Conservation (phyloP, 495 filamentous ascomycete species). For the Neurospora sp. region DNA sequence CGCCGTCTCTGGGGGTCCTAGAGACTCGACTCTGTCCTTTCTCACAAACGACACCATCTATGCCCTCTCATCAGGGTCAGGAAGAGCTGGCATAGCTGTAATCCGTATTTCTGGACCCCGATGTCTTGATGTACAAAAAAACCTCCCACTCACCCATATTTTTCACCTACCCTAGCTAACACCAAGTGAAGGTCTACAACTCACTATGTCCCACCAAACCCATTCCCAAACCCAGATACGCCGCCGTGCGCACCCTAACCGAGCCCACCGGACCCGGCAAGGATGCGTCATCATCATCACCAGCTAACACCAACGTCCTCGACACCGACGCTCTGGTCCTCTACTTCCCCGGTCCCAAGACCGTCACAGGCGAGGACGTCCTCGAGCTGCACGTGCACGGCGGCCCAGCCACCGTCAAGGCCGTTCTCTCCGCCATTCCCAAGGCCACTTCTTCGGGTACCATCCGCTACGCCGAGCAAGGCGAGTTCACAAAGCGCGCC, state of each 20-base stretch:
- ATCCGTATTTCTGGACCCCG: conserved; percentile 78
- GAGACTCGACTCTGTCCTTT: not conserved
- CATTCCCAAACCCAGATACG: conserved; percentile 63
- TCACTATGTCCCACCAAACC: conserved; percentile 57
- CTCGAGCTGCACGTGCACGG: conserved; percentile 92
- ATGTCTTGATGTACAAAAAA: conserved; percentile 50
- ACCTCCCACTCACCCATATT: not conserved
- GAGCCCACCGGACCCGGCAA: conserved; percentile 38
- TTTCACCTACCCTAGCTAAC: not conserved
- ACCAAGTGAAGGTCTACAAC: conserved; percentile 56
- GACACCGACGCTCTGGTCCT: conserved; percentile 77
- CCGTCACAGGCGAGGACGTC: conserved; percentile 85
- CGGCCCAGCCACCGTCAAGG: conserved; percentile 77
- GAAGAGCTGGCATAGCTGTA: conserved; percentile 83
- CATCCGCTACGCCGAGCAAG: conserved; percentile 89
- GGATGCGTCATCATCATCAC: conserved; percentile 2
- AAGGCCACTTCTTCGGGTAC: conserved; percentile 9
- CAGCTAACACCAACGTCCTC: conserved; percentile 39
- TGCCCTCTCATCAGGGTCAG: conserved; percentile 79
- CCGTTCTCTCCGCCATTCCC: conserved; percentile 70
- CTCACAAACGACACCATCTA: conserved; percentile 64
- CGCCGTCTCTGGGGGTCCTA: not conserved
- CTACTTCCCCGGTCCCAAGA: conserved; percentile 76
- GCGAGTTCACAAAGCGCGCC: conserved; percentile 89
- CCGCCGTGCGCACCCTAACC: conserved; percentile 66